Base-by-base conservation (phyloP, 805 yeast species). In the Nematodospora valgi region DNA sequence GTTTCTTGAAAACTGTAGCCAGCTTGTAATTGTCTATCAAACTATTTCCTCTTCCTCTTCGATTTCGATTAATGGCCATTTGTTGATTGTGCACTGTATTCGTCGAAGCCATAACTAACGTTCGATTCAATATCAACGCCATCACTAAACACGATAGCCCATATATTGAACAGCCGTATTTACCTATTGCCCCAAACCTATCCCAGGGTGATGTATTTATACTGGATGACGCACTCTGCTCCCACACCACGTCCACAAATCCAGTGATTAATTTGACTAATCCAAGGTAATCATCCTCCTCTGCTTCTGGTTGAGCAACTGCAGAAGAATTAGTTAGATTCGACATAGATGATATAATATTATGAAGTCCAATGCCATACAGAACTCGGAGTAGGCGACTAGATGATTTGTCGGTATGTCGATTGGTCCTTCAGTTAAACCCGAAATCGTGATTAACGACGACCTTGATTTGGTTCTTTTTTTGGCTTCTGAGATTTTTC, bases 71-170 rank as follows among this genome's bases (percentile, higher is more conserved):
- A 2, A 51, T 44, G 13, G 44, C 44, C 29, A 41, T 18, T 38
- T 49, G 56, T 32, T 53, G 60, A 20, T 38, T 38, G 14, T 53
- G 36, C 6, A 51, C 44, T 23, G 49, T 42, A 32, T 61, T 62
- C 11, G 66, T 55, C 11, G 66, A 57, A 2, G 72, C 71, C 37
- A 65, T 46, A 5, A 56, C 58, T 35, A 59, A 35, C 0, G 71
- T 65, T 12, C 71, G 40, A 40, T 65, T 65, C 39, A 65, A 47
- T 2, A 65, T 35, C 8, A 66, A 48, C 1, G 70, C 64, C 63
- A 65, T 61, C 5, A 58, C 33, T 31, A 67, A 47, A 36, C 70
- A 64, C 18, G 59, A 29, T 13, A 64, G 32, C 1, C 70, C 73
- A 38, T 67, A 67, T 5, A 52, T 33, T 9, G 69, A 62, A 32